These are phyloP conservation scores for Colletotrichum euphorbiae DNA, from an alignment of 2,329 filamentous ascomycete species.

Conservation along the genomic window DNA sequence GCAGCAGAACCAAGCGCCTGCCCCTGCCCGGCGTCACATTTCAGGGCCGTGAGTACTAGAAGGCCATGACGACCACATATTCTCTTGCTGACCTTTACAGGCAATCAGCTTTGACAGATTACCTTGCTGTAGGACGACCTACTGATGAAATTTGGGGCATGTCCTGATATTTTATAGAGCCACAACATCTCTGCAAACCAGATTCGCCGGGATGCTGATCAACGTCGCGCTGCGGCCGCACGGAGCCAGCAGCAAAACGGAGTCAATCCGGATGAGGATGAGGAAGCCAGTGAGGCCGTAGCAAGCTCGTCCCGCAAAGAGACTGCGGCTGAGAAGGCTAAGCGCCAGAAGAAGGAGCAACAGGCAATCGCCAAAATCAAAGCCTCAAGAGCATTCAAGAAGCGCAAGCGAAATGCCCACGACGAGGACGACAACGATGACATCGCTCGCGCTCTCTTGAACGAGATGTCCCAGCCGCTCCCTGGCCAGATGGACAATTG, in stretches of 20 bases:
- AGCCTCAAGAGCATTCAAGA: constrained; percentile 68
- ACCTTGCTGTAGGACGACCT: constrained; percentile 56
- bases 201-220: constrained; percentile 63
- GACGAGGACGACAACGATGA: constrained; percentile 63
- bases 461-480: constrained; percentile 63
- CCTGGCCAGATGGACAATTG: constrained; percentile 92
- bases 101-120: constrained; percentile 66
- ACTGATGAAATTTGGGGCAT: background rate
- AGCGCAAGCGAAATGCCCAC: constrained; percentile 56
- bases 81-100: constrained; percentile 43
- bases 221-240: constrained; percentile 52
- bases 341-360: constrained; percentile 61
- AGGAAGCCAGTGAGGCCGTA: constrained; percentile 41
- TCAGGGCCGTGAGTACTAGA: constrained; percentile 33
- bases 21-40: constrained; percentile 29
- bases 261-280: constrained; percentile 39
- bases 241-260: constrained; percentile 42
- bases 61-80: background rate
- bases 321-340: constrained; percentile 40
- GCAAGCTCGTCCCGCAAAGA: constrained; percentile 41
- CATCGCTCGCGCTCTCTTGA: constrained; percentile 61
- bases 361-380: constrained; percentile 72
- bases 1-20: constrained; percentile 13
- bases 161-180: constrained; percentile 56
- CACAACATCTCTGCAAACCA: constrained; percentile 77